Base-by-base conservation (phyloP, 352 stramenopile species). In the Blastocystis sp. region DNA sequence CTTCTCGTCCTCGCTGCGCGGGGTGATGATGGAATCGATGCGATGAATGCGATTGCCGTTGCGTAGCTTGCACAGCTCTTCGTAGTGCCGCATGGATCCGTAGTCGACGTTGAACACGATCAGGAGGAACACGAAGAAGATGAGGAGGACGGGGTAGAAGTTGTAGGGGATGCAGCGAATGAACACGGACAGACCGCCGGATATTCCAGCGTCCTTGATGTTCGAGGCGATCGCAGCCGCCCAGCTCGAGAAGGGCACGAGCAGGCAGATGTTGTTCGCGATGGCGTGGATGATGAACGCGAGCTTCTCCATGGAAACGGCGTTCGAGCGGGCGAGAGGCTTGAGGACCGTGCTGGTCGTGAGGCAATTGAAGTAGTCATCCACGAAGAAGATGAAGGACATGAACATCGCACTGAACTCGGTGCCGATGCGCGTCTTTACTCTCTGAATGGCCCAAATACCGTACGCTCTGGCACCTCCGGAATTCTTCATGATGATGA, bases 351-450 rank as follows among this genome's bases (percentile, higher is more conserved):
- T 87, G 71, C 77, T 77, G 10, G 62, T 87, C 3, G 62, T 87
- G 5, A 87, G 45, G 67, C 77, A 87, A 62, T 87, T 87, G 59
- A 87, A 87, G 65, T 87, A 87, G 28, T 87, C 77, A 74, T 87
- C 77, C 40, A 87, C 77, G 71, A 87, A 87, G 59, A 87, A 77
- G 2, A 87, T 19, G 23, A 74, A 34, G 38, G 62, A 59, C 65
- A 87, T 77, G 19, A 87, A 74, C 38, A 70, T 62, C 38, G 77
- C 65, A 43, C 28, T 62, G 71, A 87, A 87, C 21, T 87, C 65
- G 40, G 77, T 87, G 17, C 62, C 77, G 7, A 64, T 87, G 45
- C 65, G 23, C 4, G 77, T 71, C 28, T 78, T 81, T 38, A 87
- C 65, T 7, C 62, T 41, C 43, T 77, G 34, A 87, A 77, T 77